Base-by-base conservation (phyloP, 208 protist genomes). In the Trypanosoma caninum region DNA sequence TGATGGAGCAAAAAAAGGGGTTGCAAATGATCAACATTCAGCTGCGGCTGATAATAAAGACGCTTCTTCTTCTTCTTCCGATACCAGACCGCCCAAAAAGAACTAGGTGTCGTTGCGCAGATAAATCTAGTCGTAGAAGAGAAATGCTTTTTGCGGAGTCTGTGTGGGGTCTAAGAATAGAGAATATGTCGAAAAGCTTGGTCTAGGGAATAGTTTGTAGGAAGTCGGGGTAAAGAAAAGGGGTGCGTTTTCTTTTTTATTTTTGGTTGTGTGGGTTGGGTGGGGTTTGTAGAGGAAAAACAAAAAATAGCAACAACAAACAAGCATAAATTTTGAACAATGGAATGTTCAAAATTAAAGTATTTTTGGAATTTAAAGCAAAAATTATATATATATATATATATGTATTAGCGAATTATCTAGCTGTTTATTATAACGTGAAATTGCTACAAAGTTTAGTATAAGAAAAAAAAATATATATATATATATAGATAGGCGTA, bases 381-480 rank as follows among this genome's bases (percentile, higher is more conserved):
- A n/a, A n/a, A n/a, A 34, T 27, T 48, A 61, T 47, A 52, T 59
- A 50, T 50, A 68, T 59, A 55, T 55, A 33, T 64, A 64, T 64
- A 55, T 64, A 48, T 64, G 30, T 55, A 31, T 30, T n/a, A n/a
- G n/a, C n/a, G n/a, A n/a, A n/a, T 16, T 47, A 20, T 23, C 7
- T 23, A 30, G 47, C 20, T 55, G 10, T 54, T 11, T 61, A 22
- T 61, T 20, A 40, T 40, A 40, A 40, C 13, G 13, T 40, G 13
- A 16, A 16, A 40, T 8, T 40, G 35, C 35, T 16, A 40, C 35
- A 13, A 40, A 40, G 35, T 40, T 40, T n/a, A n/a, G n/a, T n/a
- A n/a, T n/a, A n/a, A n/a, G n/a, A n/a, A n/a, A n/a, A n/a, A n/a
- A n/a, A n/a, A n/a, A n/a, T n/a, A n/a, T n/a, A n/a, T n/a, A n/a